Percentiles rank a stretch among this genome's conserved stretches.
Conservation (phyloP, 208 protist genomes). For the Wallacemonas rigidus region DNA sequence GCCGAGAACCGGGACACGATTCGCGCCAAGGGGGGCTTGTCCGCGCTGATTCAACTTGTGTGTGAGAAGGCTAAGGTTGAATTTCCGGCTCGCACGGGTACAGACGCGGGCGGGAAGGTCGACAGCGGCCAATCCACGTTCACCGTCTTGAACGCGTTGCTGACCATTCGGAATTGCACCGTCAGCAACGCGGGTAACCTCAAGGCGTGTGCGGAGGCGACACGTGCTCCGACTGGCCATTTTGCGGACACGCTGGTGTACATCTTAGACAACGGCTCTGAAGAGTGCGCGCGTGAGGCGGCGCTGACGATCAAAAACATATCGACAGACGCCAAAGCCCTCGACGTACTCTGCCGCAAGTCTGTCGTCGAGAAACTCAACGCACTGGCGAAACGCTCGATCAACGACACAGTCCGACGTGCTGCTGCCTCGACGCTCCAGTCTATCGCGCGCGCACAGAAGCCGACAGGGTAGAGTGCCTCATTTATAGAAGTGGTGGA, state of each 20-base stretch:
- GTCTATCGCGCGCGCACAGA: neutral
- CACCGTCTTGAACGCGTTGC: slow-evolving; percentile 77
- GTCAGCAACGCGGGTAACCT: slow-evolving; percentile 73
- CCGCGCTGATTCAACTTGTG: slow-evolving; percentile 69
- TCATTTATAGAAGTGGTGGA: neutral
- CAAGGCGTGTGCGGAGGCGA: slow-evolving; percentile 40
- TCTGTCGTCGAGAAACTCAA: slow-evolving; percentile 51
- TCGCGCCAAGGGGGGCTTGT: slow-evolving; percentile 71
- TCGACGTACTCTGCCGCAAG: slow-evolving; percentile 49
- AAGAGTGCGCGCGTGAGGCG: slow-evolving; percentile 86
- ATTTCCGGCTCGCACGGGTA: slow-evolving; percentile 45
- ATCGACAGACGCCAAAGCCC: slow-evolving; percentile 43
- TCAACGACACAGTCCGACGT: slow-evolving; percentile 61
- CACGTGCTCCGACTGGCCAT: slow-evolving; percentile 20
- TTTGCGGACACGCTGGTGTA: slow-evolving; percentile 75
- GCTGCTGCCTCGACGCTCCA: slow-evolving; percentile 74
- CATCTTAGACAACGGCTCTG: slow-evolving; percentile 76
- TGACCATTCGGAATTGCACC: slow-evolving; percentile 84
- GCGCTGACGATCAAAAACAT: slow-evolving; percentile 88
- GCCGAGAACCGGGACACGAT: slow-evolving; percentile 82
- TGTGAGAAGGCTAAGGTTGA: slow-evolving; percentile 56
- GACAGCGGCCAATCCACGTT: slow-evolving; percentile 56
- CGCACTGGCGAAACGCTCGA: slow-evolving; percentile 58
- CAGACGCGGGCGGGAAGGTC: slow-evolving; percentile 16
- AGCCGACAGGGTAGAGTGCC: neutral